phyloP scores from a whole-genome alignment of 768 basidiomycete genomes.

The Hygrophoropsis aurantiaca region DNA sequence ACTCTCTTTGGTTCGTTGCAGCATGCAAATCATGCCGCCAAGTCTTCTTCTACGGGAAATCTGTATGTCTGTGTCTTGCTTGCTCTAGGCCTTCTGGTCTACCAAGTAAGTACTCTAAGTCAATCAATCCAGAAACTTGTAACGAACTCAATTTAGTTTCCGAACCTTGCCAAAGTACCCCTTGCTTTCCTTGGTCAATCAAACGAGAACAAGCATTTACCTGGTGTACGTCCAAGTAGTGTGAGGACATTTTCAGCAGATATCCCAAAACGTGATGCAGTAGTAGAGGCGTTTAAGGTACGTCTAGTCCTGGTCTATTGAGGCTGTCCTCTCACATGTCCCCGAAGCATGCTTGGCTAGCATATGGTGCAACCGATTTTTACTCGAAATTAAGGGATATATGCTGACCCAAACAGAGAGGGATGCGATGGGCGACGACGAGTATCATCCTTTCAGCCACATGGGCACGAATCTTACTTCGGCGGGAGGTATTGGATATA shows the following conservation, averaged over 20 bases:
- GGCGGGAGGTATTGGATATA: conserved; percentile 85
- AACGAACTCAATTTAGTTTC: conserved; percentile 15
- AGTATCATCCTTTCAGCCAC: conserved; percentile 83
- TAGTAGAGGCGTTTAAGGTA: conserved; percentile 81
- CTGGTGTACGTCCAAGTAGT: conserved; percentile 17
- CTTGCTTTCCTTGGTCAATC: conserved; percentile 6
- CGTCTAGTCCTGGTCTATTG: conserved; percentile 13
- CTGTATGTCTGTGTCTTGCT: conserved; percentile 11
- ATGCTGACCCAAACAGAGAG: conserved; percentile 50
- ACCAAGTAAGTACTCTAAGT: conserved; percentile 21
- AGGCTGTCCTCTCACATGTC: conserved; percentile 9
- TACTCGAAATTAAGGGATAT: neutral
- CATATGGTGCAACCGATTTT: conserved; percentile 61
- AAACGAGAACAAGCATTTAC: conserved; percentile 5
- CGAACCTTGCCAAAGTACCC: conserved; percentile 1
- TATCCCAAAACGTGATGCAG: conserved; percentile 58
- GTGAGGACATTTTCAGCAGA: conserved; percentile 49
- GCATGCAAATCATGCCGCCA: conserved; percentile 1
- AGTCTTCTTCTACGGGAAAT: neutral
- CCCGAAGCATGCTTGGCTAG: conserved; percentile 76
- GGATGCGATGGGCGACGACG: conserved; percentile 90
- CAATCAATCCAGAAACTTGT: too few species aligned
- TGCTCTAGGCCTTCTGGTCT: conserved; percentile 11
- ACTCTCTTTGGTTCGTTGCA: conserved; percentile 6
- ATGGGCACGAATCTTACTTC: conserved; percentile 75